These are phyloP conservation scores for Mycena olivaceomarginata DNA, from an alignment of 768 basidiomycete species.

Conservation along the genomic window DNA sequence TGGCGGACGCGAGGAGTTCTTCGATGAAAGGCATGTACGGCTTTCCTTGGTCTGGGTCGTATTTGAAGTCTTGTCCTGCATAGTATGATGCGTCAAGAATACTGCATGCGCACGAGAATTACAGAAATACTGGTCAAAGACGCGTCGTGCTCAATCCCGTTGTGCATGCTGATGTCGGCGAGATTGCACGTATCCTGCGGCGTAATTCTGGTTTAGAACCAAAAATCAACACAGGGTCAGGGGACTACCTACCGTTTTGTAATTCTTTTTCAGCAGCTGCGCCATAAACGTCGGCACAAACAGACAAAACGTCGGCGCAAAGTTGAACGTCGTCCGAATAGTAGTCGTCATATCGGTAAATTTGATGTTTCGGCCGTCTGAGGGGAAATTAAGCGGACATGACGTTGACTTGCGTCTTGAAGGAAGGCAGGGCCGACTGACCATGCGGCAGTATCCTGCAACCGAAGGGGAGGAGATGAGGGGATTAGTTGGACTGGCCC, in stretches of 20 bases:
- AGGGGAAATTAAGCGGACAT: neutral
- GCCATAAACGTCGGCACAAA: slow-evolving; percentile 81
- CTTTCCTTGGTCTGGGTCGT: slow-evolving; percentile 71
- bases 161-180: slow-evolving; percentile 81
- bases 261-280: slow-evolving; percentile 72
- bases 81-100: slow-evolving; percentile 30
- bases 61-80: slow-evolving; percentile 68
- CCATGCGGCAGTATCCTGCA: slow-evolving; percentile 72
- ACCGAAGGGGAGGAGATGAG: neutral
- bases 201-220: too few species aligned
- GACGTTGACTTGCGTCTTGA: neutral
- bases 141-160: slow-evolving; percentile 84
- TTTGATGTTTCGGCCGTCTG: slow-evolving; percentile 79
- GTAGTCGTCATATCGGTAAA: slow-evolving; percentile 69
- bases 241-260: slow-evolving; percentile 54
- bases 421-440: neutral
- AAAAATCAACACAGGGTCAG: too few species aligned
- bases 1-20: slow-evolving; percentile 74
- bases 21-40: slow-evolving; percentile 70
- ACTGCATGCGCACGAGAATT: neutral
- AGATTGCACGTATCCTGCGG: slow-evolving; percentile 76
- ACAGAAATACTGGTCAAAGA: slow-evolving; percentile 74
- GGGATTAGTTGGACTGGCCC: neutral
- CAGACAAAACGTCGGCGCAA: slow-evolving; percentile 78
- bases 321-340: slow-evolving; percentile 80